phyloP scores from a whole-genome alignment of 352 stramenopile genomes.

The Pythium myriotylum region DNA sequence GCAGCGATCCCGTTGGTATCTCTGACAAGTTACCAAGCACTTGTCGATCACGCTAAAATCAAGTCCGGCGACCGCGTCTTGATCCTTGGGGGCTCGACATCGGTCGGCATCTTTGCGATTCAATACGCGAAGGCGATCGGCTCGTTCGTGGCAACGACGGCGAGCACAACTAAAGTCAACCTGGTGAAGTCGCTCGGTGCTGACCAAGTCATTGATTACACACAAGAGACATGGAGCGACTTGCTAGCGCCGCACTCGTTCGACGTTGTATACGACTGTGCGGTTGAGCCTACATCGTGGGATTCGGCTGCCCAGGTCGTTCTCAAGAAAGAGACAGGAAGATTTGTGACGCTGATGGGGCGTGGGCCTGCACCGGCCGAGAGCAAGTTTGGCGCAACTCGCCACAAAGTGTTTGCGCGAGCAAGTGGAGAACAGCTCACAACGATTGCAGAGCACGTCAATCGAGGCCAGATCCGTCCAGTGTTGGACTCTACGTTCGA shows the following conservation, averaged over 20 bases:
- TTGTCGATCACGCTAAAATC: constrained; percentile 23
- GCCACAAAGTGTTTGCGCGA: constrained; percentile 15
- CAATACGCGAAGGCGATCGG: constrained; percentile 15
- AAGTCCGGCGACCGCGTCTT: constrained; percentile 16
- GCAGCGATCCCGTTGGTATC: constrained; percentile 30
- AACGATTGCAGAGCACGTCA: constrained; percentile 38
- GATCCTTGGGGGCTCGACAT: constrained; percentile 41
- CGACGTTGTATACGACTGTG: constrained; percentile 24
- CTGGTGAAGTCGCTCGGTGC: constrained; percentile 37
- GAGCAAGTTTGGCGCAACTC: constrained; percentile 47
- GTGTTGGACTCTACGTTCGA: constrained; percentile 38
- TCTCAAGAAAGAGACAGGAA: constrained; percentile 36
- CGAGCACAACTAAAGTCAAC: constrained; percentile 35
- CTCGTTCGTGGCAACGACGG: constrained; percentile 25
- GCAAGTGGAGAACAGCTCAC: constrained; percentile 33
- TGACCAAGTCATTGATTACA: constrained; percentile 52
- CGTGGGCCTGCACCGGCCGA: constrained; percentile 37
- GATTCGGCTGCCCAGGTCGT: constrained; percentile 38
- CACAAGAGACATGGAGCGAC: constrained; percentile 34
- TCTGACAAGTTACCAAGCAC: constrained; percentile 39
- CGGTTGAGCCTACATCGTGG: constrained; percentile 33
- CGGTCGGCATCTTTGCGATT: constrained; percentile 36
- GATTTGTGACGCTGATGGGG: constrained; percentile 38
- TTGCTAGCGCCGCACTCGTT: constrained; percentile 24
- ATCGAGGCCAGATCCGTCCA: constrained; percentile 33